Evolutionary conservation across 2,329 filamentous ascomycete species (phyloP).

Genomic region (Rhexocercosporidium sp.): DNA sequence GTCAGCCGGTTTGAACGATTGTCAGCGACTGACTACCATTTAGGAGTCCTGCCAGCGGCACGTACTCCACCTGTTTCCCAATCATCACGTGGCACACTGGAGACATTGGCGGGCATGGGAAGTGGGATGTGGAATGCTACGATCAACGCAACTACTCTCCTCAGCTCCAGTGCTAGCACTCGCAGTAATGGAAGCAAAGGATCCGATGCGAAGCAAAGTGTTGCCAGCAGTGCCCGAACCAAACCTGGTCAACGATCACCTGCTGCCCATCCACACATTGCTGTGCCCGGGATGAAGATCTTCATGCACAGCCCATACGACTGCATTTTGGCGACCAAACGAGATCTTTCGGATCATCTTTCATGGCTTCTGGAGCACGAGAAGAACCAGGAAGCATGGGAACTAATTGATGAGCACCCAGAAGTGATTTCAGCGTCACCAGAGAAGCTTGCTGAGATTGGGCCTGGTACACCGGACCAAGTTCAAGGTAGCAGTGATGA

Average conservation of each 20-base stretch:
- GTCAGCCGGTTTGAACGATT: conserved; percentile 87
- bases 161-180: conserved; percentile 85
- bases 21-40: conserved; percentile 88
- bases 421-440: conserved; percentile 61
- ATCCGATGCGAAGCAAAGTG: conserved; percentile 56
- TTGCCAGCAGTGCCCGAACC: conserved; percentile 45
- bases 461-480: conserved; percentile 48
- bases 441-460: conserved; percentile 48
- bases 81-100: conserved; percentile 74
- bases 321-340: conserved; percentile 88
- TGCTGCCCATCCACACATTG: conserved; percentile 38
- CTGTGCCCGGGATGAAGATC: conserved; percentile 70
- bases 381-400: conserved; percentile 86
- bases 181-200: conserved; percentile 62
- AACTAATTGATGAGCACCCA: conserved; percentile 85
- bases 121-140: conserved; percentile 90
- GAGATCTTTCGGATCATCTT: conserved; percentile 85
- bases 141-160: conserved; percentile 83
- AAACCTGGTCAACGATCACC: conserved; percentile 51
- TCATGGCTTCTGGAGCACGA: conserved; percentile 83
- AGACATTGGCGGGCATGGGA: conserved; percentile 73
- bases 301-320: conserved; percentile 98
- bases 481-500: conserved; percentile 53
- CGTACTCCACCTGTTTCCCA: conserved; percentile 65
- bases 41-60: conserved; percentile 80